Evolutionary conservation across 2,329 filamentous ascomycete species (phyloP), one percentile per base, ranked within the genome.

Genomic region (Cladorrhinum sp.): DNA sequence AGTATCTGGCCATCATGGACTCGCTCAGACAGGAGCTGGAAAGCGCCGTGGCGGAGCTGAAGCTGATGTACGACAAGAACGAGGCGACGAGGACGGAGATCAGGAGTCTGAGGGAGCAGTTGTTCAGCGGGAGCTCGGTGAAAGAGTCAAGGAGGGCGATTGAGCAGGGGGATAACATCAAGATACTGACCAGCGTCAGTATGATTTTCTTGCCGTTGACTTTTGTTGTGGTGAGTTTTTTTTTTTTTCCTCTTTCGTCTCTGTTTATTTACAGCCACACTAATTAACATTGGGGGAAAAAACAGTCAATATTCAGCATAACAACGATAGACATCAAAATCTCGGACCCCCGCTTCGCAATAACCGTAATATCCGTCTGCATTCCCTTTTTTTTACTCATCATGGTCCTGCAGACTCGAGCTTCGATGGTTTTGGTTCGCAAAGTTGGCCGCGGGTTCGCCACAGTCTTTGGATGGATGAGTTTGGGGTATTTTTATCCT

Each of bases 341-440:
- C 7, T 65, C 72, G 1, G 78, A 82, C 69, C 80, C 77, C 74
- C 72, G 73, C 10, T 82, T 82, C 62, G 70, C 75, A 18, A 69
- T 79, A 14, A 88, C 83, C 70, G 93, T 92, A 67, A 88, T 87
- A 6, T 86, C 84, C 72, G 86, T 82, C 49, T 82, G 79, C 69
- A 74, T 82, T 1, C 80, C 79, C 21, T 82, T 82, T 65, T 78
- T 81, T 67, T 63, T 80, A 23, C 70, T 81, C 21, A 75, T 81
- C 59, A 73, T 78, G 36, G 72, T 80, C 28, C 70, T 81, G 33
- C 79, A 82, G 58, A 79, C 75, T 6, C 72, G 74, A 24, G 71
- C 72, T 20, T 77, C 76, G 50, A 70, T 74, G 61, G 67, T 55
- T 8, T 50, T 56, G 9, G 57, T 64, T 8, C 65, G 62, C 10